Base-by-base conservation (phyloP, 495 filamentous ascomycete species). In the Polyplosphaeria fusca region DNA sequence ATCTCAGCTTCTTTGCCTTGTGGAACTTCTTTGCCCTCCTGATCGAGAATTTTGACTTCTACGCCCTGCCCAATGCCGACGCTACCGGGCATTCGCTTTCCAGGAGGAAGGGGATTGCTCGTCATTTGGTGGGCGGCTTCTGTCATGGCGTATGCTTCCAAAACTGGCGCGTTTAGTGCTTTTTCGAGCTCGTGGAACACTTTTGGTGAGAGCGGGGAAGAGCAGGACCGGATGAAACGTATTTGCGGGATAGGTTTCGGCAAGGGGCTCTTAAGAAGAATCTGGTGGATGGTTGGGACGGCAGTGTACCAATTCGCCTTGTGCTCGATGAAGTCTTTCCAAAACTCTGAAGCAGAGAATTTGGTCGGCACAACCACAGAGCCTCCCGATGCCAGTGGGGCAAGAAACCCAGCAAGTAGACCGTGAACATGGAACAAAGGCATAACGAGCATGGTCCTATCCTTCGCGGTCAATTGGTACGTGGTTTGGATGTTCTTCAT, bases 111-210 rank as follows among this genome's bases (percentile, higher is more conserved):
- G 19, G 88, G 88, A 74, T 92, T 93, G 47, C 84, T 88, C 11
- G 88, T 89, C 85, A 94, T 91, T 66, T 92, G 89, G 70, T 92
- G 89, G 9, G 89, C 85, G 20, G 86, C 89, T 72, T 94, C 89
- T 24, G 89, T 94, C 89, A 94, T 94, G 53, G 89, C 89, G 69
- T 94, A 94, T 12, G 88, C 88, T 69, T 94, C 89, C 9, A 94
- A 77, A 2, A 94, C 89, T 2, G 89, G 89, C 0, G 89, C 86
- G 26, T 81, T 74, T 71, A 88, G 86, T 4, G 81, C 74, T 47
- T 79, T 71, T 60, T 92, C 88, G 2, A 92, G 78, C 40, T 84
- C 79, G 56, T 89, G 75, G 73, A 91, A 90, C 44, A 79, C 82
- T 45, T 85, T 86, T 0, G 89, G 89, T 0, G 86, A 86, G 18